Percentiles rank a stretch among this genome's conserved stretches.
Evolutionary conservation across 2,329 filamentous ascomycete genomes (phyloP).

Genomic region (Dothidotthia symphoricarpi): DNA sequence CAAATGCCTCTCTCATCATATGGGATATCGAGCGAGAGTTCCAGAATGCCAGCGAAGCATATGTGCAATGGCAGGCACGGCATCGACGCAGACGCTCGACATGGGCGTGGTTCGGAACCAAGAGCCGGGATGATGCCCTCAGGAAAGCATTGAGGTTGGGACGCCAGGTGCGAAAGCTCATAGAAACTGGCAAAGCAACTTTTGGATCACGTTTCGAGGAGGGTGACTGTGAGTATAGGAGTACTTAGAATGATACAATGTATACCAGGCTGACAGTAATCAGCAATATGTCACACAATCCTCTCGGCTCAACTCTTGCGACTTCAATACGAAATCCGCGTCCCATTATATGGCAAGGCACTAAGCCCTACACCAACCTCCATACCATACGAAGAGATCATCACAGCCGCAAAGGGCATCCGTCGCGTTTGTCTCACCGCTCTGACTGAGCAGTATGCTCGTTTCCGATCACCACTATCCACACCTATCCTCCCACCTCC

Average conservation of each 20-base stretch:
- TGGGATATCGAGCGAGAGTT: slow-evolving; percentile 42
- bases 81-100: slow-evolving; percentile 18
- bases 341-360: slow-evolving; percentile 30
- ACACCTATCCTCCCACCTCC: slow-evolving; percentile 32
- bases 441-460: slow-evolving; percentile 29
- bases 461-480: slow-evolving; percentile 20
- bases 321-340: slow-evolving; percentile 34
- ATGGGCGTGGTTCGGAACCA: slow-evolving; percentile 28
- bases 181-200: slow-evolving; percentile 27
- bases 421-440: slow-evolving; percentile 34
- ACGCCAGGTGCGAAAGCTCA: slow-evolving; percentile 23
- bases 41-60: slow-evolving; percentile 33
- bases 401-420: slow-evolving; percentile 31
- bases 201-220: slow-evolving; percentile 34
- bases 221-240: slow-evolving; percentile 29
- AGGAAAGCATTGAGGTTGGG: slow-evolving; percentile 29
- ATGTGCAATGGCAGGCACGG: slow-evolving; percentile 31
- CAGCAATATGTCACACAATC: slow-evolving; percentile 33
- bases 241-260: too few species aligned
- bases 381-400: slow-evolving; percentile 30
- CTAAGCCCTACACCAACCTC: slow-evolving; percentile 17
- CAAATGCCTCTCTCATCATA: slow-evolving; percentile 31
- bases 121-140: slow-evolving; percentile 27
- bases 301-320: slow-evolving; percentile 35
- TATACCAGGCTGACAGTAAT: slow-evolving; percentile 12